These are phyloP conservation scores for Penicillium sp. DNA, from an alignment of 2,329 filamentous ascomycete genomes.

Conservation along the genomic window DNA sequence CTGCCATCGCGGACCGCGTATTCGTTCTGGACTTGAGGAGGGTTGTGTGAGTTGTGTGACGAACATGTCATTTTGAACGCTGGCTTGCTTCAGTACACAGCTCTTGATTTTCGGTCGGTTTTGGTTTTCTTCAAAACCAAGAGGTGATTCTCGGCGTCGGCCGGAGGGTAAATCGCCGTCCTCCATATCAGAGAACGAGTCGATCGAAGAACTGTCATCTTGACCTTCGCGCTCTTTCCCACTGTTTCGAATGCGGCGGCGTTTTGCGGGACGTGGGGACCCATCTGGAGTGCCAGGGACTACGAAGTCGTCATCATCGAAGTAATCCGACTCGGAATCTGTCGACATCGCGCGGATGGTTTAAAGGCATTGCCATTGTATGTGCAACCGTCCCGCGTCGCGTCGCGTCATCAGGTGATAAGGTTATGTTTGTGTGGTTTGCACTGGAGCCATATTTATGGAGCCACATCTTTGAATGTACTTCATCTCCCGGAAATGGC, in stretches of 20 bases:
- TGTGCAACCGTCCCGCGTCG: conserved; percentile 3
- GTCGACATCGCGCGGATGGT: conserved; percentile 26
- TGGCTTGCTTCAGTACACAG: conserved; percentile 42
- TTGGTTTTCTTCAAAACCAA: conserved; percentile 21
- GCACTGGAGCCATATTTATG: neutral
- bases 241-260: conserved; percentile 31
- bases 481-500: neutral
- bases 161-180: conserved; percentile 17
- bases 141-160: conserved; percentile 11
- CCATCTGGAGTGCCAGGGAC: conserved; percentile 22
- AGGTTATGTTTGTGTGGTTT: conserved; percentile 11
- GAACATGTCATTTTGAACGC: conserved; percentile 45
- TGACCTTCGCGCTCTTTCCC: conserved; percentile 13
- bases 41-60: conserved; percentile 50
- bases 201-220: conserved; percentile 15
- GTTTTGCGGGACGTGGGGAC: conserved; percentile 33
- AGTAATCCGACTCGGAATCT: conserved; percentile 31
- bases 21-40: conserved; percentile 51
- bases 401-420: conserved; percentile 14
- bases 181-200: conserved; percentile 23
- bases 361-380: neutral
- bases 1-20: conserved; percentile 53
- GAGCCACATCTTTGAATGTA: neutral
- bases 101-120: conserved; percentile 38
- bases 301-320: conserved; percentile 32